phyloP scores from a whole-genome alignment of 495 filamentous ascomycete genomes.

The Daldinia vernicosa region DNA sequence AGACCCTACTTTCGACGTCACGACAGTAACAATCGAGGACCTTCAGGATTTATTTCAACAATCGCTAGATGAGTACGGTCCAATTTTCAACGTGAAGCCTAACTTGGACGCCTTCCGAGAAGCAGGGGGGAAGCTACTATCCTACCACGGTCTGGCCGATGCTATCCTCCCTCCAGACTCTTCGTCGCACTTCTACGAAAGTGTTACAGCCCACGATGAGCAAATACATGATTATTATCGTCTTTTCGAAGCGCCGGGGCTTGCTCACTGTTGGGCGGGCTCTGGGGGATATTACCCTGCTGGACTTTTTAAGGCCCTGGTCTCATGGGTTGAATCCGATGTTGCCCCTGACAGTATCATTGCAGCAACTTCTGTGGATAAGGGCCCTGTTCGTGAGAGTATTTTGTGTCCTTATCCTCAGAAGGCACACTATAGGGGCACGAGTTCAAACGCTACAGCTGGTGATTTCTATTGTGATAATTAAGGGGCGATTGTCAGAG shows the following conservation, averaged over 20 bases:
- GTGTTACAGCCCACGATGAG: slow-evolving; percentile 38
- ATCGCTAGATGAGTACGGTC: slow-evolving; percentile 44
- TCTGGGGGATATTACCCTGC: slow-evolving; percentile 37
- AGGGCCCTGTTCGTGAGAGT: slow-evolving; percentile 14
- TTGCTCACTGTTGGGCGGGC: slow-evolving; percentile 45
- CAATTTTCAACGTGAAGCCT: slow-evolving; percentile 46
- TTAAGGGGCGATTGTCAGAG: background rate
- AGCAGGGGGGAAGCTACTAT: slow-evolving; percentile 52
- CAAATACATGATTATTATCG: slow-evolving; percentile 45
- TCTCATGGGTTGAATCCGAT: slow-evolving; percentile 55
- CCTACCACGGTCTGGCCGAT: slow-evolving; percentile 52
- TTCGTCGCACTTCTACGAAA: slow-evolving; percentile 42
- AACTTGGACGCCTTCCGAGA: slow-evolving; percentile 49
- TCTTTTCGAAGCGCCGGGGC: slow-evolving; percentile 49
- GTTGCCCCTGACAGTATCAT: slow-evolving; percentile 44
- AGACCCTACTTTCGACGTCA: slow-evolving; percentile 35
- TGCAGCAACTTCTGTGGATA: slow-evolving; percentile 24
- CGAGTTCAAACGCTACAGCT: background rate
- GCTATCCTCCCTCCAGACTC: slow-evolving; percentile 44
- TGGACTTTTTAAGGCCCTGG: slow-evolving; percentile 45
- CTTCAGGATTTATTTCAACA: slow-evolving; percentile 37
- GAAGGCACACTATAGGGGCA: slow-evolving; percentile 23
- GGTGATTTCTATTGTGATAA: slow-evolving; percentile 14
- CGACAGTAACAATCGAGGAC: slow-evolving; percentile 21
- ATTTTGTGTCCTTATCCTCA: slow-evolving; percentile 41